Conservation (phyloP, 208 protist species). For the Leishmania tarentolae region DNA sequence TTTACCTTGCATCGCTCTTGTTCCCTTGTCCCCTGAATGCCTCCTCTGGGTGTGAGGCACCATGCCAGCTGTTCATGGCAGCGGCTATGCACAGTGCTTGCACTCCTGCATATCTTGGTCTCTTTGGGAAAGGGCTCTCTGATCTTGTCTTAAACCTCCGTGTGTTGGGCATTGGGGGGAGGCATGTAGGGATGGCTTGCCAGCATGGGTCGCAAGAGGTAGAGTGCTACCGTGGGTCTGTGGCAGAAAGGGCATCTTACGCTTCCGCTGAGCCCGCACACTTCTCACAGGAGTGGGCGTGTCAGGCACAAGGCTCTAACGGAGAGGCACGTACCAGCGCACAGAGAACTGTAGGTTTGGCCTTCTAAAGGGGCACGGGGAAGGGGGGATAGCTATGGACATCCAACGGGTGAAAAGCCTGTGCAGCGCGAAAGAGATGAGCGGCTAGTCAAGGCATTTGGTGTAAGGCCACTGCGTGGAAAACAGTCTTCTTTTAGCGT, state of each 20-base stretch:
- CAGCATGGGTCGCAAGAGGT: neutral
- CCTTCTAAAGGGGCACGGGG: neutral
- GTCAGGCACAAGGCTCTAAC: neutral
- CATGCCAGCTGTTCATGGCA: neutral
- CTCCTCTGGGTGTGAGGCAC: neutral
- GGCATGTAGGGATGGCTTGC: neutral
- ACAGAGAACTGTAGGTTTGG: neutral
- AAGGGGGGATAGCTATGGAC: neutral
- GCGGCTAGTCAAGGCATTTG: neutral
- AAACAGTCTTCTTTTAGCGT: neutral
- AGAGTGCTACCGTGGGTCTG: neutral
- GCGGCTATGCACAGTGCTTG: neutral
- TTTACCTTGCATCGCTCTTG: neutral
- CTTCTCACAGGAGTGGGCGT: neutral
- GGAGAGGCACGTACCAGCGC: neutral
- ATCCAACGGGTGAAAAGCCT: neutral
- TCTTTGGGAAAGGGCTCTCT: neutral
- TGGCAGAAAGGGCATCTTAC: neutral
- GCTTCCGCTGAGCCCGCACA: neutral
- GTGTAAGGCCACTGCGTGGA: neutral
- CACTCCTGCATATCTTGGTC: neutral
- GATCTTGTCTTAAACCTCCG: neutral
- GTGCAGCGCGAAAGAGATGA: neutral
- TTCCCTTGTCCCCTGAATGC: neutral
- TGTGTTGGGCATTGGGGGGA: no score